Evolutionary conservation across 75 land plant genomes (phyloP), one percentile per base, ranked within the genome.

Genomic region (Pseudotsuga menziesii): DNA sequence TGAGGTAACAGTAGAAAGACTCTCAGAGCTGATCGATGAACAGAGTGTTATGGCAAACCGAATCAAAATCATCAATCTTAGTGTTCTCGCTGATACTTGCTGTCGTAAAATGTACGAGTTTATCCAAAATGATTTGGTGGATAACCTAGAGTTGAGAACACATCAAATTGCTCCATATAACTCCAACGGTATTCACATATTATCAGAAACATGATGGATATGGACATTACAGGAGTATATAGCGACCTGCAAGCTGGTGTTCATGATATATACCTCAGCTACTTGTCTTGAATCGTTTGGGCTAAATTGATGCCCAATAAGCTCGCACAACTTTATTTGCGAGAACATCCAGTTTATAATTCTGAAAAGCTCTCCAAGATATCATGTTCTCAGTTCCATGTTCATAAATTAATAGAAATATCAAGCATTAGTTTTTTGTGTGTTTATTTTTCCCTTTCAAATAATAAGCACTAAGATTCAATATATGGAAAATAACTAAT

Each of bases 161-260:
- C 84, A 85, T 78, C 81, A 79, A 71, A 82, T 85, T 69, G 76
- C 87, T 52, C 80, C 86, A 7, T 85, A 85, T 77, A 85, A 60
- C 14, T 82, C 84, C 13, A 60, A 71, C 44, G 85, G 85, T 36
- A 73, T 79, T 58, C 83, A 82, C 25, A 80, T 72, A 56, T 79
- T 76, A 72, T 72, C 83, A 56, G 82, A 80, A 64, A 80, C 74
- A 52, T 17, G 15, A 52, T 22, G 22, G 60, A 20, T 19, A 58
- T 20, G 58, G 12, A 29, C 1, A 29, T 29, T 15, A 57, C 58
- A 19, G 3, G 58, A 57, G 3, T 14, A 57, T 9, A 15, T 14
- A 57, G 15, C 2, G 14, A 15, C 13, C 58, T 57, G 58, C 58
- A 57, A 15, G 4, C n/a, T n/a, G n/a, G 17, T 11, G 3, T 2